These are phyloP conservation scores for Gymnopilus dilepis DNA, from an alignment of 768 basidiomycete species.

Conservation along the genomic window DNA sequence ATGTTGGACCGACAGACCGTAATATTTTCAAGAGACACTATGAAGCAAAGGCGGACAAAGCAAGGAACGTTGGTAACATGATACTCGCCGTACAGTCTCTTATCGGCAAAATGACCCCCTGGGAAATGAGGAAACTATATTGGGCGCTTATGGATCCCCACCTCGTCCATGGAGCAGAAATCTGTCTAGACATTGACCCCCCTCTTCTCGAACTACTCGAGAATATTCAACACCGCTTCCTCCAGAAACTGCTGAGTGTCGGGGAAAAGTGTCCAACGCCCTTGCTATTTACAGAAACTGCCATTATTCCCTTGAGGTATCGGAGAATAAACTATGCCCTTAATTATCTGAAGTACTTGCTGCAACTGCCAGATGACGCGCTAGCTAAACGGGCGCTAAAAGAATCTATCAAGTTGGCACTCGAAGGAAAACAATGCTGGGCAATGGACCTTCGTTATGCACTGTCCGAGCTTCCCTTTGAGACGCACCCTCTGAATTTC, in stretches of 20 bases:
- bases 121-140: conserved; percentile 23
- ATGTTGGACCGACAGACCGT: not conserved
- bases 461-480: not conserved
- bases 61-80: conserved; percentile 20
- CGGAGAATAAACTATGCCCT: not conserved
- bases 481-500: not conserved
- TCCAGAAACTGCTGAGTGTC: not conserved
- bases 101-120: conserved; percentile 22
- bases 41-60: conserved; percentile 19
- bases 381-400: not conserved
- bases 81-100: conserved; percentile 22
- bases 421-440: not conserved
- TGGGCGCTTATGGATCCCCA: conserved; percentile 30
- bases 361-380: not conserved
- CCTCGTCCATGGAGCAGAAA: conserved; percentile 27
- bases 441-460: not conserved
- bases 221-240: not conserved
- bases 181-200: conserved; percentile 16
- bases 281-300: not conserved
- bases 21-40: conserved; percentile 18
- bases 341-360: not conserved
- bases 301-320: not conserved
- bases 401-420: not conserved
- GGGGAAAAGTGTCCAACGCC: not conserved
- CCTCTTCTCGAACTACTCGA: not conserved